Conservation (phyloP, 1,284 basidiomycete species). For the Amylostereum areolatum region DNA sequence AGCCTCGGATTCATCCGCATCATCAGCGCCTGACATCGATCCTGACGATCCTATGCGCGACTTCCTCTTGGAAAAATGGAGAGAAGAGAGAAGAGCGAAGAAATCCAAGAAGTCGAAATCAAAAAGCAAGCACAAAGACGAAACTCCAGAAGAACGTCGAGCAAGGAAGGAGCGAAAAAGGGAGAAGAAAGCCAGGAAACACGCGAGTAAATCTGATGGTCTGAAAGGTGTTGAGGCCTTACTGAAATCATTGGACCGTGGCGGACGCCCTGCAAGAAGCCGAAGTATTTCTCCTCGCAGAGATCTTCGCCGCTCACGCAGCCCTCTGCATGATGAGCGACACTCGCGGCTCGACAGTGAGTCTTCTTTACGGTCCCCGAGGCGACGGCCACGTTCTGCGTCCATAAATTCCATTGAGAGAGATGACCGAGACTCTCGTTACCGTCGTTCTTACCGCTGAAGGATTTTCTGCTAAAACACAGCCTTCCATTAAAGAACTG, state of each 20-base stretch:
- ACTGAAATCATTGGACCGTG: conserved; percentile 27
- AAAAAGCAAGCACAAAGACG: conserved; percentile 56
- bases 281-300: not conserved
- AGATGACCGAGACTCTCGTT: not conserved
- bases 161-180: conserved; percentile 64
- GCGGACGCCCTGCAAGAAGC: conserved; percentile 4
- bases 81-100: conserved; percentile 59
- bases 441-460: not conserved
- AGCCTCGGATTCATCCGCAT: conserved; percentile 58
- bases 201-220: conserved; percentile 31
- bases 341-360: too few species aligned
- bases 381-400: not conserved
- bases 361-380: conserved; percentile 1
- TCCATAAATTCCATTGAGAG: not conserved
- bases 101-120: conserved; percentile 53
- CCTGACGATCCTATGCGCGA: conserved; percentile 98
- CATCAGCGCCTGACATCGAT: conserved; percentile 72
- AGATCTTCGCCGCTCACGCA: conserved; percentile 9
- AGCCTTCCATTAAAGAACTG: too few species aligned
- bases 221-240: conserved; percentile 46
- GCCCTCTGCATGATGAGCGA: not conserved
- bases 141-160: conserved; percentile 72
- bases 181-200: conserved; percentile 48
- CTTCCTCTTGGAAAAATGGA: conserved; percentile 69
- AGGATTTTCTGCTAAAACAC: too few species aligned